Evolutionary conservation across 2,329 filamentous ascomycete species (phyloP).

Genomic region (Xylaria sp.): DNA sequence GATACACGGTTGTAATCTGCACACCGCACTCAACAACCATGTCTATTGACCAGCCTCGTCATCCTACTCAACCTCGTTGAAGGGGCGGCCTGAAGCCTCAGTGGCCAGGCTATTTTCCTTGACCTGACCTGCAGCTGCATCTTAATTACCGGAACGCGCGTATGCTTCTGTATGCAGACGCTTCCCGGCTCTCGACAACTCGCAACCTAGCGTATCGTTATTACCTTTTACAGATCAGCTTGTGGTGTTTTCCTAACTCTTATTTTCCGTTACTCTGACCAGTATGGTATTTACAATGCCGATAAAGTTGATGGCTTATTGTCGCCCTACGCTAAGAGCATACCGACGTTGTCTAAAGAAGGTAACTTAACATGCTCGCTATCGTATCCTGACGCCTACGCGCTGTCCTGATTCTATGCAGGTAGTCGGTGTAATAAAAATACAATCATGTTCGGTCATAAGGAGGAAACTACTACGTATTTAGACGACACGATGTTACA

Average conservation of each 20-base stretch:
- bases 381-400: background rate
- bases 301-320: background rate
- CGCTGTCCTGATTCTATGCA: background rate
- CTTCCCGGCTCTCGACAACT: slow-evolving; percentile 15
- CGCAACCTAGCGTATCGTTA: background rate
- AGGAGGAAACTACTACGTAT: background rate
- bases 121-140: slow-evolving; percentile 24
- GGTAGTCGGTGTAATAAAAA: slow-evolving; percentile 1
- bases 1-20: slow-evolving; percentile 3
- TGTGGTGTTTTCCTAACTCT: background rate
- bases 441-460: background rate
- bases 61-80: slow-evolving; percentile 10
- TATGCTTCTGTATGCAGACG: slow-evolving; percentile 1
- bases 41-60: slow-evolving; percentile 18
- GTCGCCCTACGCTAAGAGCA: background rate
- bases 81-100: slow-evolving; percentile 3
- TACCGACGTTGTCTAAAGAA: background rate
- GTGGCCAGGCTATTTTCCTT: slow-evolving; percentile 10
- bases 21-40: background rate
- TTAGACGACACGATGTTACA: slow-evolving; percentile 13
- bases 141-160: slow-evolving; percentile 25
- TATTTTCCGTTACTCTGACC: slow-evolving; percentile 10
- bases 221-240: background rate
- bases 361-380: background rate
- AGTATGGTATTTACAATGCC: background rate